A percentile compares a stretch with the other conserved stretches of the same genome.
These are phyloP conservation scores for Hygrophorus russula DNA, from an alignment of 768 basidiomycete species.

Conservation along the genomic window DNA sequence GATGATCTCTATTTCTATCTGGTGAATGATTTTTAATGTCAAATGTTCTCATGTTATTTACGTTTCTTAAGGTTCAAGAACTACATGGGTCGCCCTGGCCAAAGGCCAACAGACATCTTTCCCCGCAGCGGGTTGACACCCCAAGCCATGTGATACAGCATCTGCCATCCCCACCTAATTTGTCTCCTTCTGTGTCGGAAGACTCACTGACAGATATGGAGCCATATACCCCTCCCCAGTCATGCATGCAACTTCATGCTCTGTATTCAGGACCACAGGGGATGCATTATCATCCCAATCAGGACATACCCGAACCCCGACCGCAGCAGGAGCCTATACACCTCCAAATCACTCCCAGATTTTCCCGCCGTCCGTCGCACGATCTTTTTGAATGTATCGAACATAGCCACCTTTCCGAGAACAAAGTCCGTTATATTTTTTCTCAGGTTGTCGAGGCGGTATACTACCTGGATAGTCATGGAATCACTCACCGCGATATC, in stretches of 20 bases:
- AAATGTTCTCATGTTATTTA: background rate
- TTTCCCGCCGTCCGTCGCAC: conserved; percentile 68
- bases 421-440: conserved; percentile 73
- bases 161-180: conserved; percentile 33
- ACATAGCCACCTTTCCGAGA: conserved; percentile 72
- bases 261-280: conserved; percentile 3
- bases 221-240: conserved; percentile 28
- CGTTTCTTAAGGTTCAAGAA: conserved; percentile 63
- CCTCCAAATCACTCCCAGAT: conserved; percentile 23
- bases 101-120: conserved; percentile 26
- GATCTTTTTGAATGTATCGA: conserved; percentile 96
- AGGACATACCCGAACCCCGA: conserved; percentile 2
- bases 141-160: conserved; percentile 16
- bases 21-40: conserved; percentile 30
- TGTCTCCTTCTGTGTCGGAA: conserved; percentile 46
- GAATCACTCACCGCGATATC: conserved; percentile 90
- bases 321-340: conserved; percentile 5
- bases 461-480: conserved; percentile 65
- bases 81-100: conserved; percentile 89
- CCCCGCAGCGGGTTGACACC: conserved; percentile 12
- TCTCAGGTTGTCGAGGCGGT: conserved; percentile 82
- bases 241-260: background rate
- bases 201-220: conserved; percentile 33
- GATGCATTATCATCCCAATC: conserved; percentile 10
- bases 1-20: conserved; percentile 81